A percentile compares a stretch with the other conserved stretches of the same genome.
Conservation (phyloP, 2,329 filamentous ascomycete genomes). For the Emmonsia crescens region DNA sequence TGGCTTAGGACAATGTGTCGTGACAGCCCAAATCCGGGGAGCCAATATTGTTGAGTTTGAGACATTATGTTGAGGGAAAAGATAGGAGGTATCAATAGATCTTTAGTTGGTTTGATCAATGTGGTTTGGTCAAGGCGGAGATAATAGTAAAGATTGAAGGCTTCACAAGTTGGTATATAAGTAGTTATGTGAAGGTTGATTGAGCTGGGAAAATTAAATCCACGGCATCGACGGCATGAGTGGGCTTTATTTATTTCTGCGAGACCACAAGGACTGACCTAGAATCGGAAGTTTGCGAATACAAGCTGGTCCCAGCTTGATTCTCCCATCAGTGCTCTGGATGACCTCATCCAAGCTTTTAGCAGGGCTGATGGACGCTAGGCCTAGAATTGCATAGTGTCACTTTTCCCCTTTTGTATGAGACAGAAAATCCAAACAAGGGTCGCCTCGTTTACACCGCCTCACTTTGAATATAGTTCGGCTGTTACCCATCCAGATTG, state of each 20-base stretch:
- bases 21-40: constrained; percentile 39
- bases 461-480: constrained; percentile 3
- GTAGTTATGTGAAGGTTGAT: too few species aligned
- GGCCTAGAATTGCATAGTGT: not conserved
- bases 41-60: constrained; percentile 36
- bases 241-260: not conserved
- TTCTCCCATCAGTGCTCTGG: not conserved
- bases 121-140: too few species aligned
- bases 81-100: constrained; percentile 6
- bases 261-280: not conserved
- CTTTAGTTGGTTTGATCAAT: not conserved
- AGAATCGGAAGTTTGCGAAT: not conserved
- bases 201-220: not conserved
- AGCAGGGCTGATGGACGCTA: not conserved
- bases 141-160: not conserved
- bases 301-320: not conserved
- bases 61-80: constrained; percentile 21
- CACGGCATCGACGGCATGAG: not conserved
- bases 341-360: constrained; percentile 1
- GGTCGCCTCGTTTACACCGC: not conserved
- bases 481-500: not conserved
- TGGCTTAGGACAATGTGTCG: constrained; percentile 39
- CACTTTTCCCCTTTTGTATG: not conserved
- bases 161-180: not conserved
- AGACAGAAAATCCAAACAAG: not conserved